Evolutionary conservation across 805 yeast species (phyloP).

Genomic region (Ascoidea asiatica): DNA sequence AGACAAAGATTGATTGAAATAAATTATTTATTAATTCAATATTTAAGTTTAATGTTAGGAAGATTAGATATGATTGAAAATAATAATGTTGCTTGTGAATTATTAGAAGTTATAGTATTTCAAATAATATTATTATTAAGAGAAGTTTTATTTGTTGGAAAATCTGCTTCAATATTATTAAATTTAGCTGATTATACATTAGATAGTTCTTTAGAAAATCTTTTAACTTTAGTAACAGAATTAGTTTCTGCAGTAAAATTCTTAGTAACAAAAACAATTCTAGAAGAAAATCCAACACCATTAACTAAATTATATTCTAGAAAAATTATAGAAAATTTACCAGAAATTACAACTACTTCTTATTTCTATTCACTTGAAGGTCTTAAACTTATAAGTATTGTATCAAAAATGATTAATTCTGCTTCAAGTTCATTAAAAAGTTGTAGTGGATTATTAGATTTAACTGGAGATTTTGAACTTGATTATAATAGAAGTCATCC

Average conservation of each 20-base stretch:
- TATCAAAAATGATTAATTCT: constrained; percentile 45
- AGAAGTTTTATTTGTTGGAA: constrained; percentile 50
- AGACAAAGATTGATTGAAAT: constrained; percentile 51
- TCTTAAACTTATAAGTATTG: constrained; percentile 42
- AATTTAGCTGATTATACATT: constrained; percentile 11
- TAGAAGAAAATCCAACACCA: constrained; percentile 19
- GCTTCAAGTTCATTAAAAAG: constrained; percentile 35
- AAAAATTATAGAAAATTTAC: constrained; percentile 16
- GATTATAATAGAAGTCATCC: constrained; percentile 50
- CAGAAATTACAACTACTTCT: constrained; percentile 11
- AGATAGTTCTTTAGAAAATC: constrained; percentile 37
- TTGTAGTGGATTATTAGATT: constrained; percentile 34
- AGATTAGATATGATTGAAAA: constrained; percentile 66
- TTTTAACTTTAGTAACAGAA: constrained; percentile 48
- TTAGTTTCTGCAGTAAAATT: constrained; percentile 51
- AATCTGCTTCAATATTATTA: constrained; percentile 17
- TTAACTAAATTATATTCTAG: not conserved
- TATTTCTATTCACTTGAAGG: constrained; percentile 48
- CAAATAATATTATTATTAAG: constrained; percentile 52
- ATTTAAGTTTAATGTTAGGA: constrained; percentile 59
- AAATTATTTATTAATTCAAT: constrained; percentile 43
- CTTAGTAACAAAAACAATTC: constrained; percentile 41
- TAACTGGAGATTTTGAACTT: constrained; percentile 56
- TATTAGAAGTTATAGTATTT: constrained; percentile 51
- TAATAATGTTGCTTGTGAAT: constrained; percentile 54